phyloP scores from a whole-genome alignment of 2,329 filamentous ascomycete species.

The Aspergillus sp. region DNA sequence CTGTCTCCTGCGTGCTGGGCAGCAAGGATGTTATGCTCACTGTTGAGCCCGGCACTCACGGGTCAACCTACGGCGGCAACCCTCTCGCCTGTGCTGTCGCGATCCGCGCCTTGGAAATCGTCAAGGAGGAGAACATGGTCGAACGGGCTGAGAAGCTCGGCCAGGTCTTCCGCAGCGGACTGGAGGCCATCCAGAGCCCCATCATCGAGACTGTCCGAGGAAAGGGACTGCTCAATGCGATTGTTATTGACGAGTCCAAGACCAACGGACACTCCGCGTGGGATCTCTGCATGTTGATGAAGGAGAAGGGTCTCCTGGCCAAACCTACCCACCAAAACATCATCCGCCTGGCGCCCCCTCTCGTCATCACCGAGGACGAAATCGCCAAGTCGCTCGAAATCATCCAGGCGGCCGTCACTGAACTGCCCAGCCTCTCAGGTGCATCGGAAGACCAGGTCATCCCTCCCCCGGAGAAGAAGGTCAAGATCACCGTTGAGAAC shows the following conservation, averaged over 20 bases:
- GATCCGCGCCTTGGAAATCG: conserved; percentile 89
- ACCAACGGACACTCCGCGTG: conserved; percentile 85
- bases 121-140: conserved; percentile 87
- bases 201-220: conserved; percentile 82
- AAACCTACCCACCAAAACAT: conserved; percentile 99
- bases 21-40: conserved; percentile 92
- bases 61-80: conserved; percentile 97
- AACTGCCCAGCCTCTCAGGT: conserved; percentile 70
- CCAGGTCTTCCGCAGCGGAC: conserved; percentile 75
- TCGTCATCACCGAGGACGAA: conserved; percentile 89
- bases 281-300: conserved; percentile 94
- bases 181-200: conserved; percentile 72
- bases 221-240: conserved; percentile 92
- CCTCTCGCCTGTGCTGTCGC: conserved; percentile 93
- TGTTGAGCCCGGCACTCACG: conserved; percentile 93
- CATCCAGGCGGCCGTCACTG: conserved; percentile 76
- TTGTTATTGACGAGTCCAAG: conserved; percentile 89
- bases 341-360: conserved; percentile 92
- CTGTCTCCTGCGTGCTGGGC: conserved; percentile 89
- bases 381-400: conserved; percentile 74
- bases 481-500: conserved; percentile 60
- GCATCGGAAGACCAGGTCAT: conserved; percentile 57
- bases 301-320: conserved; percentile 90
- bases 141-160: conserved; percentile 79
- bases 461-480: conserved; percentile 60